Evolutionary conservation across 2,329 filamentous ascomycete species (phyloP), one percentile per base, ranked within the genome.

Genomic region (Pseudodiploospora longispora): DNA sequence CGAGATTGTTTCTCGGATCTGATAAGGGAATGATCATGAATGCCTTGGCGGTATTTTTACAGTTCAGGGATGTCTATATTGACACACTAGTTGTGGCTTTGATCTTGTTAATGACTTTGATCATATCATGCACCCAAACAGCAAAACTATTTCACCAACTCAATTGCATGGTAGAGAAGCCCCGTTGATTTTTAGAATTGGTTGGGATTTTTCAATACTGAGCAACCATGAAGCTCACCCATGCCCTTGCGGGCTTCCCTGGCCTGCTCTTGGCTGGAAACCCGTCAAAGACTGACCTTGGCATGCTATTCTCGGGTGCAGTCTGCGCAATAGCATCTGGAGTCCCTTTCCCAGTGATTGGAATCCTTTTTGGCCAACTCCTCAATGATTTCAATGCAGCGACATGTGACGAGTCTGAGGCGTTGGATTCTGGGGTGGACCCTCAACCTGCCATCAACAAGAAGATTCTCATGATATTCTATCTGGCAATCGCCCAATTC

Each of bases 401-500:
- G 28, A 69, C 71, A 27, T 76, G 72, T 52, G 55, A 34, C 32
- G n/a, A 9, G 32, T 34, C 60, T 3, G 46, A 49, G 36, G 53
- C 57, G 34, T 47, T 56, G 9, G 37, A n/a, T 12, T 10, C 7
- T 36, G 30, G 12, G 10, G 30, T 10, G n/a, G 27, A 32, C 7
- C 31, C 27, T 60, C 45, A 42, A 32, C 4, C 10, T 34, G 56
- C 50, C 27, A 67, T 76, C 43, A 66, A 74, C 48, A 53, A 59
- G 43, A 78, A 75, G 50, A 70, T 83, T 30, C 57, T 81, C 55
- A 48, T 70, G 34, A 65, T 83, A 29, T 70, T 82, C 4, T 82
- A 80, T 53, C 64, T 83, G 30, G 73, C 75, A 10, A 74, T 82
- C 44, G 78, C 70, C 8, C 69, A 74, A 43, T 80, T 83, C 47